Evolutionary conservation across 306 rosid genomes (phyloP), one percentile per base, ranked within the genome.

Genomic region (Cucurbita moschata): DNA sequence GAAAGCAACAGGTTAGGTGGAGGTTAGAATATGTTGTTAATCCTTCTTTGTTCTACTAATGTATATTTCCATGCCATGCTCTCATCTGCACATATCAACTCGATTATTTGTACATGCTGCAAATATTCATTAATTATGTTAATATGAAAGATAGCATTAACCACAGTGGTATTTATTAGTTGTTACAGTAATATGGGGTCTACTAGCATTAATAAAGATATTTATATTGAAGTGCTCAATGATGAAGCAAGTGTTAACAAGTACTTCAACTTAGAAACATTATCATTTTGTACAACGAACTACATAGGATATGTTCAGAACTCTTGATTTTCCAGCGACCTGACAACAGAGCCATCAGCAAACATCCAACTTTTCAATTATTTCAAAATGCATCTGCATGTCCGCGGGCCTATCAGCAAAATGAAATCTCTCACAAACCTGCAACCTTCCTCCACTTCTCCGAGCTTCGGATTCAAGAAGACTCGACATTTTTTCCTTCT

Each of bases 361-460:
- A 12, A 90, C 76, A 46, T 90, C 88, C 79, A 92, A 68, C 57
- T 46, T 66, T 57, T 88, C 89, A 66, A 92, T 90, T 67, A 90
- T 86, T 85, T 92, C 96, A 85, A 88, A 92, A 77, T 90, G 98
- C 96, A 90, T 92, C 83, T 88, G 93, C 81, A 92, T 40, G 79
- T 86, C 56, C 84, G 8, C 83, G 19, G 81, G 71, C 69, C 76
- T 83, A 80, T 87, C 85, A 66, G 81, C 79, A 83, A 88, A 90
- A 79, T 90, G 90, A 64, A 76, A 82, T 82, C 77, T 87, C 79
- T 52, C 56, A 52, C 19, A 6, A 16, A 82, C 88, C 77, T 83
- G 65, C 50, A 90, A 63, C 63, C 86, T 86, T 1, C 86, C 91
- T 52, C 51, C 79, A 76, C 88, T 81, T 78, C 76, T 78, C 23